These are phyloP conservation scores for Solanum etuberosum DNA, from an alignment of 257 asterid species.

Conservation along the genomic window DNA sequence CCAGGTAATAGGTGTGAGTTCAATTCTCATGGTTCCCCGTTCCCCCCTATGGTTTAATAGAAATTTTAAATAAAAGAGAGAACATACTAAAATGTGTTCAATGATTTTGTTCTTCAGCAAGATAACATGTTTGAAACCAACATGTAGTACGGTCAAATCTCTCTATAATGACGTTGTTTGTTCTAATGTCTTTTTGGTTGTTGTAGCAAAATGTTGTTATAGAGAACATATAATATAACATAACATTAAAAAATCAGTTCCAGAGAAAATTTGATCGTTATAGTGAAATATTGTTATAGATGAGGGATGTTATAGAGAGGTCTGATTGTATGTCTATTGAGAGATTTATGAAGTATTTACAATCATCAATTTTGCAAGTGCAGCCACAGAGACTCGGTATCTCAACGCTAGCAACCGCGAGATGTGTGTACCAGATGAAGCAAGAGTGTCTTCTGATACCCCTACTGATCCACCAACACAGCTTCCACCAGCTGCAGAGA, in stretches of 20 bases:
- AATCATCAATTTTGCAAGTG: conserved; percentile 7
- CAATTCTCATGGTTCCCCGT: neutral
- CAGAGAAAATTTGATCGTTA: neutral
- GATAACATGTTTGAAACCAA: neutral
- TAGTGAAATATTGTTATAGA: neutral
- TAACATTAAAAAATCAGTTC: neutral
- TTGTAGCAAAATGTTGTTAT: neutral
- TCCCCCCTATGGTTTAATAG: neutral
- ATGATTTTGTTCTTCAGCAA: neutral
- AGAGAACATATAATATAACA: neutral
- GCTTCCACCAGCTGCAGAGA: conserved; percentile 6
- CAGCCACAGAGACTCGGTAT: conserved; percentile 71
- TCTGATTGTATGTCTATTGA: neutral
- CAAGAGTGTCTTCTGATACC: conserved; percentile 38
- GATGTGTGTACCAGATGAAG: conserved; percentile 72
- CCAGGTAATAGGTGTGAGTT: neutral
- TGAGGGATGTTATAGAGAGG: neutral
- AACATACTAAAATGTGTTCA: neutral
- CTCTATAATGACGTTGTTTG: neutral
- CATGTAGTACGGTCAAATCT: neutral
- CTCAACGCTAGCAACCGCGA: conserved; percentile 81
- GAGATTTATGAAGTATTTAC: neutral
- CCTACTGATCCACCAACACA: conserved; percentile 21
- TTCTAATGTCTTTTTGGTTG: neutral
- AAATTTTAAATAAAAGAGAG: neutral